These are phyloP conservation scores for Ephemerocybe angulata DNA, from an alignment of 768 basidiomycete genomes.

Conservation along the genomic window DNA sequence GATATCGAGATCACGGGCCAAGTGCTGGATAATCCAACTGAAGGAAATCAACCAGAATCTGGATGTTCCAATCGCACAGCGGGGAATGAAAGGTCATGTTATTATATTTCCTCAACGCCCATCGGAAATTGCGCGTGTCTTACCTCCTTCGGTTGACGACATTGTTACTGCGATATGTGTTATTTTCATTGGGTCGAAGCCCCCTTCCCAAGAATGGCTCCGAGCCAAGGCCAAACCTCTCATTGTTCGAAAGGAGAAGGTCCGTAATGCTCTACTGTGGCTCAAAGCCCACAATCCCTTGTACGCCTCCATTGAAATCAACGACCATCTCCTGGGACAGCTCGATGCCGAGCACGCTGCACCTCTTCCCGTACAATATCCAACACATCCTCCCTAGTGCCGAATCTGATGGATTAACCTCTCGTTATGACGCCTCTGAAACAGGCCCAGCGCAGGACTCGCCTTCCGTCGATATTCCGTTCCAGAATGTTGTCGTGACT, in stretches of 20 bases:
- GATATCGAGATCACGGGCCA: slow-evolving; percentile 34
- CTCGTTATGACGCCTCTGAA: slow-evolving; percentile 10
- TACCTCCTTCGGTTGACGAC: slow-evolving; percentile 36
- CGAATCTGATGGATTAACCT: not conserved
- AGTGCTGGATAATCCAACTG: slow-evolving; percentile 34
- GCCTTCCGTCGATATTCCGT: not conserved
- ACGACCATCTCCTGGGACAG: slow-evolving; percentile 17
- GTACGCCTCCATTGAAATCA: slow-evolving; percentile 28
- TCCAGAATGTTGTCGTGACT: slow-evolving; percentile 25
- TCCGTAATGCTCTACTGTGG: slow-evolving; percentile 32
- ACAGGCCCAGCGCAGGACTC: too few species aligned
- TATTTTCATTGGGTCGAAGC: slow-evolving; percentile 34
- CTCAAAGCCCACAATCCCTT: slow-evolving; percentile 32
- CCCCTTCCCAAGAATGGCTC: slow-evolving; percentile 28
- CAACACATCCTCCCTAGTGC: slow-evolving; percentile 18
- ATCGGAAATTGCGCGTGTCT: slow-evolving; percentile 18
- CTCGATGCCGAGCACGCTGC: slow-evolving; percentile 15
- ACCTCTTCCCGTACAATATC: slow-evolving; percentile 25
- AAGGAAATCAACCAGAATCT: slow-evolving; percentile 17
- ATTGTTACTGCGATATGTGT: slow-evolving; percentile 35
- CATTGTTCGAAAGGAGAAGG: slow-evolving; percentile 25
- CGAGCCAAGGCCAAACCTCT: slow-evolving; percentile 32
- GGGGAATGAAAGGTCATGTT: slow-evolving; percentile 35
- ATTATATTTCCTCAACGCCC: slow-evolving; percentile 39
- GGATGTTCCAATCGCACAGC: slow-evolving; percentile 18